Evolutionary conservation across 208 protist genomes (phyloP).

Genomic region (Acanthamoeba rhysodes): DNA sequence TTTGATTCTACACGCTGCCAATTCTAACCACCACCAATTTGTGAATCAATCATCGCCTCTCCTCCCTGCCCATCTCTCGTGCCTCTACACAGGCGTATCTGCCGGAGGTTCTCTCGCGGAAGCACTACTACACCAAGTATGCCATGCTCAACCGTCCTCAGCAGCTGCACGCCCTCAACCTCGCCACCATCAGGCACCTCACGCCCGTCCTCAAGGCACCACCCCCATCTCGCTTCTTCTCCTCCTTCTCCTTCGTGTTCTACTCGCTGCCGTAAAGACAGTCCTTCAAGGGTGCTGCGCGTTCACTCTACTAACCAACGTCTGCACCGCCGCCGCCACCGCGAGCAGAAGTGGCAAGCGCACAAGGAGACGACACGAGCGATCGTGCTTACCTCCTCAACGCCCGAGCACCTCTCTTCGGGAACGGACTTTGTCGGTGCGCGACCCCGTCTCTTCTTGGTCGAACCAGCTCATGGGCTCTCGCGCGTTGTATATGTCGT

Average conservation of each 20-base stretch:
- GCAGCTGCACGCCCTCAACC: slow-evolving; percentile 27
- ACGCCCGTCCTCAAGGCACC: slow-evolving; percentile 15
- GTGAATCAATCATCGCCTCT: too few species aligned
- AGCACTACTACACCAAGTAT: slow-evolving; percentile 22
- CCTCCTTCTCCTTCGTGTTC: neutral
- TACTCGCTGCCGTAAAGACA: too few species aligned
- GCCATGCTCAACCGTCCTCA: slow-evolving; percentile 57
- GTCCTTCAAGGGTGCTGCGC: too few species aligned
- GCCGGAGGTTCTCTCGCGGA: slow-evolving; percentile 30
- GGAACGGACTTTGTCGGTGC: slow-evolving; percentile 58
- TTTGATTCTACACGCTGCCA: too few species aligned
- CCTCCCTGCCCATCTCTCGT: too few species aligned
- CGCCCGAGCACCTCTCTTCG: slow-evolving; percentile 23
- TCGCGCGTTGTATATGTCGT: too few species aligned
- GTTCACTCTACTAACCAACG: too few species aligned
- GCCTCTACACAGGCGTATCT: neutral
- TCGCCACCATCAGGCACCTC: slow-evolving; percentile 21
- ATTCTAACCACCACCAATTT: too few species aligned
- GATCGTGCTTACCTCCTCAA: neutral
- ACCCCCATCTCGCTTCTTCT: neutral
- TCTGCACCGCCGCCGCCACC: neutral
- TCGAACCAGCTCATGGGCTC: too few species aligned
- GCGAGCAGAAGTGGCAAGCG: slow-evolving; percentile 45
- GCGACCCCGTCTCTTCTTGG: neutral
- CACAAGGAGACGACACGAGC: slow-evolving; percentile 19